phyloP scores from a whole-genome alignment of 495 filamentous ascomycete species.

The Penicillium coprophilum region DNA sequence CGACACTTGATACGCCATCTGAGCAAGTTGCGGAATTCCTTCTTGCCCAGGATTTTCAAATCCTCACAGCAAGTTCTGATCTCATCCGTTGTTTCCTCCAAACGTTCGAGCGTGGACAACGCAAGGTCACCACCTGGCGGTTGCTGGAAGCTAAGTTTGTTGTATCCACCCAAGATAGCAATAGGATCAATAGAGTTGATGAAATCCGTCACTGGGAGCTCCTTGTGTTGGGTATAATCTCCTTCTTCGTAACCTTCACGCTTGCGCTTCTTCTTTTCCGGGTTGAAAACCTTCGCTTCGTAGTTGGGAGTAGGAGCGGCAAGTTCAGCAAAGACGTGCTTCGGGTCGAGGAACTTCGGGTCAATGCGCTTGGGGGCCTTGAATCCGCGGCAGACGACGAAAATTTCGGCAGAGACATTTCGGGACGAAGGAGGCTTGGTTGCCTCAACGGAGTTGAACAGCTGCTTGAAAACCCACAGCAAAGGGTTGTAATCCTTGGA shows the following conservation, averaged over 20 bases:
- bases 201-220: constrained; percentile 84
- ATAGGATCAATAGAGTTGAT: constrained; percentile 95
- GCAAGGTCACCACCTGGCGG: constrained; percentile 78
- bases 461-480: constrained; percentile 96
- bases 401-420: constrained; percentile 96
- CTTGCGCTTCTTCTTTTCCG: constrained; percentile 94
- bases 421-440: constrained; percentile 95
- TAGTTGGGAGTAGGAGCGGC: constrained; percentile 86
- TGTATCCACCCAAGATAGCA: constrained; percentile 85
- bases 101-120: constrained; percentile 76
- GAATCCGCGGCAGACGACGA: constrained; percentile 92
- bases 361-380: constrained; percentile 92
- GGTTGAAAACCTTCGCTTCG: constrained; percentile 97
- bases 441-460: constrained; percentile 91
- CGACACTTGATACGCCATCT: constrained; percentile 89
- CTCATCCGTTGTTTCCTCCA: constrained; percentile 92
- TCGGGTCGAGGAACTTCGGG: constrained; percentile 87
- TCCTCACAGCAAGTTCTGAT: constrained; percentile 83
- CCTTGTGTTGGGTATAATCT: constrained; percentile 89
- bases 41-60: constrained; percentile 85
- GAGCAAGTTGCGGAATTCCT: constrained; percentile 91
- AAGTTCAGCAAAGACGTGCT: constrained; percentile 93
- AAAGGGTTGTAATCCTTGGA: constrained; percentile 97
- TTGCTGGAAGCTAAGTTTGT: constrained; percentile 79
- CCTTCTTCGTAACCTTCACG: constrained; percentile 97